Evolutionary conservation across 1,284 basidiomycete genomes (phyloP).

Genomic region (Ustilago nuda): DNA sequence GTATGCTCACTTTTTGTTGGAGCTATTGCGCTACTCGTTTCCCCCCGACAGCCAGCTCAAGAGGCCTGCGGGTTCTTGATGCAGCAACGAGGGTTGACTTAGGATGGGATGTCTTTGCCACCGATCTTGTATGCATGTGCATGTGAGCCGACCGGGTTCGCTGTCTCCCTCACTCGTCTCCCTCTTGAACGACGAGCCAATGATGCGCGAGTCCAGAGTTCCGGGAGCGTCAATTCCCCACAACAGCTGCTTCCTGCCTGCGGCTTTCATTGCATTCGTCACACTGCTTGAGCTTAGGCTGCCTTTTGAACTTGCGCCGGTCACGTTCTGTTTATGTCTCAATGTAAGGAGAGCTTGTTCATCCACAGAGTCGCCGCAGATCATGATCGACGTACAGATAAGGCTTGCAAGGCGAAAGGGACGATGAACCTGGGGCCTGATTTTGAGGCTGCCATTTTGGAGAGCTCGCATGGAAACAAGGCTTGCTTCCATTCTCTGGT

Average conservation of each 20-base stretch:
- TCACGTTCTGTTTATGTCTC: background rate
- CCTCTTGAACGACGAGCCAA: background rate
- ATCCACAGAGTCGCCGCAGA: background rate
- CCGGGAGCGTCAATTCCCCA: background rate
- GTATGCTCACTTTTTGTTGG: background rate
- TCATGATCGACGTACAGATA: too few relatives aligned
- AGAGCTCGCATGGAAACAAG: background rate
- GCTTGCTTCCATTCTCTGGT: background rate
- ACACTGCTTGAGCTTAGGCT: background rate
- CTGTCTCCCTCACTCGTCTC: background rate
- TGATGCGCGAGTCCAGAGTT: background rate
- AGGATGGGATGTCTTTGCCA: slow-evolving; percentile 8
- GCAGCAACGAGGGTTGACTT: background rate
- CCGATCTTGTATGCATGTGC: slow-evolving; percentile 16
- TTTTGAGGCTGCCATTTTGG: background rate
- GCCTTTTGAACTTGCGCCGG: background rate
- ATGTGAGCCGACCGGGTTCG: background rate
- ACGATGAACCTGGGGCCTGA: background rate
- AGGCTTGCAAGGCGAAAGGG: background rate
- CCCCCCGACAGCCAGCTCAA: background rate
- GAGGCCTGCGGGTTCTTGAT: background rate
- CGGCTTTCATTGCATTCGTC: background rate
- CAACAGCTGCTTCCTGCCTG: background rate
- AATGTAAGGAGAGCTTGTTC: background rate
- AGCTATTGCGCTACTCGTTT: background rate